These are phyloP conservation scores for Phycomyces blakesleeanus DNA, from an alignment of 192 early-diverging fungal genomes.

Conservation along the genomic window DNA sequence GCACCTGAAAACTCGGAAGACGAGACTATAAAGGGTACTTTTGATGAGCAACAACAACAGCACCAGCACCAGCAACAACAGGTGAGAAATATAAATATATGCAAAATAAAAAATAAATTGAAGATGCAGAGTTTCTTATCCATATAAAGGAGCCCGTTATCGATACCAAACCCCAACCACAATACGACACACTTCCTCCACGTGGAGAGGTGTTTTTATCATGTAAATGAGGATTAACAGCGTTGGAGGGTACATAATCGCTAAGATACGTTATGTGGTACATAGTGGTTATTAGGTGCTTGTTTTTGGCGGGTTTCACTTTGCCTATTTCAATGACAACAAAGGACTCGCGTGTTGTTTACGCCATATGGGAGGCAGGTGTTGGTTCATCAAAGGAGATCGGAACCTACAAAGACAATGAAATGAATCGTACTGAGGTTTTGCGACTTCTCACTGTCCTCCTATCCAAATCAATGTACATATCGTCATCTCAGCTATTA, in stretches of 20 bases:
- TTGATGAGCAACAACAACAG: not conserved
- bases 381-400: constrained; percentile 69
- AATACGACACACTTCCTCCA: constrained; percentile 26
- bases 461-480: constrained; percentile 80
- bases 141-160: not conserved
- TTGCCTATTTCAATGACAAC: constrained; percentile 51
- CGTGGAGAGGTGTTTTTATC: constrained; percentile 54
- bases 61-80: not conserved
- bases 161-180: not conserved
- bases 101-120: not conserved
- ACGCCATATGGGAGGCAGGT: constrained; percentile 78
- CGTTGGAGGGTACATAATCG: too few species aligned
- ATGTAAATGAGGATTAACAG: constrained; percentile 22
- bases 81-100: too few species aligned
- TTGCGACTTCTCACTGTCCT: constrained; percentile 75
- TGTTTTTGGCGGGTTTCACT: constrained; percentile 70
- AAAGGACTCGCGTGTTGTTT: constrained; percentile 43
- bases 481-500: constrained; percentile 44
- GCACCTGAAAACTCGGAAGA: not conserved
- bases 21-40: not conserved
- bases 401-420: constrained; percentile 61
- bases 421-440: constrained; percentile 73
- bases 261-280: not conserved
- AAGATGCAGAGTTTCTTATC: not conserved
- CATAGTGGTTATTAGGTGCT: constrained; percentile 36